Percentiles rank a stretch among this genome's conserved stretches.
Conservation (phyloP, 2,329 filamentous ascomycete species). For the Rugonectria rugulosa region DNA sequence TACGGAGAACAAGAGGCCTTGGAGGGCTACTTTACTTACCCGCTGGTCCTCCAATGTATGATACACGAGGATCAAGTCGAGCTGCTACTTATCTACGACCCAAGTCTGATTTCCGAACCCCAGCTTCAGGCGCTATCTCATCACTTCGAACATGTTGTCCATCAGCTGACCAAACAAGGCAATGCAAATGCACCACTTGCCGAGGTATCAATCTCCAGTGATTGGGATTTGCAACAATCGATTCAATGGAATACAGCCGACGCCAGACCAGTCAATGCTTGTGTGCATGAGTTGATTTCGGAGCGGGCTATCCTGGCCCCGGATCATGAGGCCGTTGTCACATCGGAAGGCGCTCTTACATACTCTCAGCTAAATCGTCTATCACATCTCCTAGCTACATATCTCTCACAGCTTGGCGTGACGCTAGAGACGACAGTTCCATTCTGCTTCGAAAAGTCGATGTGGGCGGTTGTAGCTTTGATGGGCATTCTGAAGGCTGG, state of each 20-base stretch:
- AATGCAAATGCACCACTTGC: background rate
- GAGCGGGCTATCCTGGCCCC: conserved; percentile 15
- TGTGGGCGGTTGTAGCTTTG: conserved; percentile 34
- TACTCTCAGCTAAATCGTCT: conserved; percentile 24
- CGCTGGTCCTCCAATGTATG: background rate
- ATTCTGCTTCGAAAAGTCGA: conserved; percentile 24
- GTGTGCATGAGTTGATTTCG: conserved; percentile 32
- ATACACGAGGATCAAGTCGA: background rate
- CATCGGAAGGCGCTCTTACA: conserved; percentile 38
- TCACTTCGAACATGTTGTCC: background rate
- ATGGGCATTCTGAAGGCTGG: conserved; percentile 46
- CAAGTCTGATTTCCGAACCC: background rate
- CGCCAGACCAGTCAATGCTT: background rate
- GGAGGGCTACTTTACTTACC: conserved; percentile 1
- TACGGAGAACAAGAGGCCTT: background rate
- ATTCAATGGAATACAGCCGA: background rate
- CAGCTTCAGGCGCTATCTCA: background rate
- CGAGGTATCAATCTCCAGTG: background rate
- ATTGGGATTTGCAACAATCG: conserved; percentile 1
- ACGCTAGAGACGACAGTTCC: conserved; percentile 5
- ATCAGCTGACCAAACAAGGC: background rate
- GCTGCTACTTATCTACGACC: background rate
- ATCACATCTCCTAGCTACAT: background rate
- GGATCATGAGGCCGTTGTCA: background rate
- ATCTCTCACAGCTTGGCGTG: conserved; percentile 18